Conservation (phyloP, 148 eudicot species). For the Polygonum aviculare region DNA sequence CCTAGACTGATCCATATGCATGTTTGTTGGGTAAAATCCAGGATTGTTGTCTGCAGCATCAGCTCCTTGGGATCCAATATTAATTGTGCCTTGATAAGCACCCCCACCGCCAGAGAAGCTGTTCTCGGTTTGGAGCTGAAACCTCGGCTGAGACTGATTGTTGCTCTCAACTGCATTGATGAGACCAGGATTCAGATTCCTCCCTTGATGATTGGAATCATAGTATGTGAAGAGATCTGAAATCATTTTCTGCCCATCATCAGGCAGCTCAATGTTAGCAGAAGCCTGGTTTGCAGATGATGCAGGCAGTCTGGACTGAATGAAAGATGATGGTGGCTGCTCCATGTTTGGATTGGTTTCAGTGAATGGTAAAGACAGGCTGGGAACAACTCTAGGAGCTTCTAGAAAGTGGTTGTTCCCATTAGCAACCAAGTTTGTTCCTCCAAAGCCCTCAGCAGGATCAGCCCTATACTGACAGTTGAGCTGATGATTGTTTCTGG, state of each 20-base stretch:
- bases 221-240: slow-evolving; percentile 32
- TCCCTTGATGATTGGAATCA: slow-evolving; percentile 17
- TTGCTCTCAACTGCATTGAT: slow-evolving; percentile 9
- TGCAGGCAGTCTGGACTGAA: slow-evolving; percentile 19
- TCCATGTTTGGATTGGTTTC: neutral
- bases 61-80: slow-evolving; percentile 13
- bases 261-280: slow-evolving; percentile 24
- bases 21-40: slow-evolving; percentile 11
- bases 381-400: slow-evolving; percentile 15
- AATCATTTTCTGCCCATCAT: slow-evolving; percentile 35
- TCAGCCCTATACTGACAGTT: slow-evolving; percentile 28
- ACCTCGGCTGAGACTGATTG: slow-evolving; percentile 11
- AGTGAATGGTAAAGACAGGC: neutral
- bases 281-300: slow-evolving; percentile 12
- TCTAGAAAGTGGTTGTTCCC: slow-evolving; percentile 10
- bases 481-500: slow-evolving; percentile 43
- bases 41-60: slow-evolving; percentile 14
- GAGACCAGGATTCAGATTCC: slow-evolving; percentile 9
- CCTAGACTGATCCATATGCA: slow-evolving; percentile 25
- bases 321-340: neutral
- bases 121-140: slow-evolving; percentile 13
- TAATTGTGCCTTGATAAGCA: slow-evolving; percentile 16
- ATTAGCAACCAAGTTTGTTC: slow-evolving; percentile 16
- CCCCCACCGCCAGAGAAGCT: slow-evolving; percentile 14
- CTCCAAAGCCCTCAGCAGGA: slow-evolving; percentile 19